Percentiles rank a stretch among this genome's conserved stretches.
phyloP scores from a whole-genome alignment of 352 stramenopile species.

The Phytophthora constricta region DNA sequence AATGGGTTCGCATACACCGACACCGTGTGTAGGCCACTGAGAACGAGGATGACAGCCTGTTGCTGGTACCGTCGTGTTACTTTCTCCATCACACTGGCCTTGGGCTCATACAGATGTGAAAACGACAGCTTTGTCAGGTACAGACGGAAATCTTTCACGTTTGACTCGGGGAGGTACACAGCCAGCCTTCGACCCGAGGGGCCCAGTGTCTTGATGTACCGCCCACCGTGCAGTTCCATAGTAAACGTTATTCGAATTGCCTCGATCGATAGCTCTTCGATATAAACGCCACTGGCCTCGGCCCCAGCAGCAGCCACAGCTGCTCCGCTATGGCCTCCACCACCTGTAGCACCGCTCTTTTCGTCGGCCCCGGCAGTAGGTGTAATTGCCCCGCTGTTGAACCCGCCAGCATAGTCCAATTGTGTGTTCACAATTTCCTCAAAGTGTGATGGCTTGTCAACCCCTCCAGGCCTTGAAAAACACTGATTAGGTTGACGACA shows the following conservation, averaged over 20 bases:
- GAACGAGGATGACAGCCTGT: conserved; percentile 84
- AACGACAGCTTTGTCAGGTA: conserved; percentile 87
- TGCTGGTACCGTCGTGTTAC: conserved; percentile 84
- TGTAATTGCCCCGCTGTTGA: conserved; percentile 26
- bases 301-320: conserved; percentile 21
- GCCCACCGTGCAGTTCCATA: conserved; percentile 86
- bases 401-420: conserved; percentile 58
- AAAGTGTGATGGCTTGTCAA: conserved; percentile 80
- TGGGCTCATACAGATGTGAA: conserved; percentile 83
- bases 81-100: conserved; percentile 77
- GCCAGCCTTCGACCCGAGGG: conserved; percentile 74
- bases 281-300: conserved; percentile 77
- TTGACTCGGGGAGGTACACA: conserved; percentile 88
- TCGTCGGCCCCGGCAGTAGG: conserved; percentile 29
- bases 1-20: conserved; percentile 90
- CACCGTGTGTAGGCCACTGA: conserved; percentile 85
- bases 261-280: conserved; percentile 88
- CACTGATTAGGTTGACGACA: conserved; percentile 89
- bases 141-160: conserved; percentile 89
- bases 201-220: conserved; percentile 85
- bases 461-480: conserved; percentile 86
- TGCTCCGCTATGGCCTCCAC: conserved; percentile 6
- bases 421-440: conserved; percentile 84
- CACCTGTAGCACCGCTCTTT: conserved; percentile 29
- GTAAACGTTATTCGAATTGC: conserved; percentile 86